Percentiles rank a stretch among this genome's conserved stretches.
Conservation (phyloP, 306 rosid genomes). For the Vicia faba region DNA sequence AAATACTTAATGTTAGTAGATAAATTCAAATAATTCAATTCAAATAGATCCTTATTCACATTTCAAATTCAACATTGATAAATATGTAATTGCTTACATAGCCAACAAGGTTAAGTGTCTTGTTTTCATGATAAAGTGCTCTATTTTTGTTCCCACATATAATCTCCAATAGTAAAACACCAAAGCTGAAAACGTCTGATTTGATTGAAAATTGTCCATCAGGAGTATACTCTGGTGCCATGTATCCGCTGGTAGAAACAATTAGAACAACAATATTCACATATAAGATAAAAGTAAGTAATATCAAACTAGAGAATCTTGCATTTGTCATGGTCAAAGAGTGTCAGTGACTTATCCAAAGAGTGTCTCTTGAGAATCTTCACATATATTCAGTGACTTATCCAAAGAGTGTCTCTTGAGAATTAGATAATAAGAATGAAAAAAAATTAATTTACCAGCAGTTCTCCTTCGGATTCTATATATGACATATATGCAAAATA, state of each 20-base stretch:
- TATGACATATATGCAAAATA: background rate
- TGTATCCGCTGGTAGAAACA: slow-evolving; percentile 46
- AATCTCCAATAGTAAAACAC: slow-evolving; percentile 54
- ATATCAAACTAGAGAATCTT: background rate
- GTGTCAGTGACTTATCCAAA: background rate
- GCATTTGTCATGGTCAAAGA: slow-evolving; percentile 18
- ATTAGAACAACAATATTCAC: background rate
- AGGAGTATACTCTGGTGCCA: slow-evolving; percentile 62
- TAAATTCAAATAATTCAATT: too few species aligned
- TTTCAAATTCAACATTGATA: background rate
- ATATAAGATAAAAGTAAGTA: background rate
- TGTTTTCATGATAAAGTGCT: slow-evolving; percentile 45
- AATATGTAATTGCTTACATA: slow-evolving; percentile 45
- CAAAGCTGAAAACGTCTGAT: slow-evolving; percentile 43
- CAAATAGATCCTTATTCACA: background rate
- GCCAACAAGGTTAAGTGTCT: slow-evolving; percentile 50
- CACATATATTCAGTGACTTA: too few species aligned
- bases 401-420: background rate
- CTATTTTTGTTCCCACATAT: slow-evolving; percentile 52
- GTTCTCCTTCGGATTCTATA: background rate
- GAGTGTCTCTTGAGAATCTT: too few species aligned
- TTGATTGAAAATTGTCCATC: slow-evolving; percentile 55
- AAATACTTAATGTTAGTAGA: too few species aligned
- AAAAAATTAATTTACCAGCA: slow-evolving; percentile 2
- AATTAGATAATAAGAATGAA: background rate